Conservation (phyloP, 768 basidiomycete species). For the Dioszegia crocea region DNA sequence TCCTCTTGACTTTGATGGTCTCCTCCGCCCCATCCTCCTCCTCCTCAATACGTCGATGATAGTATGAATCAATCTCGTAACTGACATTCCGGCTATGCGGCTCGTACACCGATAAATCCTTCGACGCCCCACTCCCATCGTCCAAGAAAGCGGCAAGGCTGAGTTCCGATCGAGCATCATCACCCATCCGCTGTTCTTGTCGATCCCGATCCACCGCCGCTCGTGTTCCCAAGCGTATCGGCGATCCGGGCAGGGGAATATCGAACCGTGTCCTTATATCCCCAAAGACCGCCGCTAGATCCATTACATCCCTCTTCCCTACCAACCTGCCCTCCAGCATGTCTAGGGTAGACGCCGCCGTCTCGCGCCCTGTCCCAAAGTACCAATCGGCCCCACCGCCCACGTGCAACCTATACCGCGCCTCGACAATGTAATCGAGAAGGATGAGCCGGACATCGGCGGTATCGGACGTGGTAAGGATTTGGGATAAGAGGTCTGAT, state of each 20-base stretch:
- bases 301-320: slow-evolving; percentile 29
- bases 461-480: slow-evolving; percentile 20
- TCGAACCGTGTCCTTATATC: slow-evolving; percentile 18
- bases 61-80: slow-evolving; percentile 6
- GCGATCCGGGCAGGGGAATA: slow-evolving; percentile 8
- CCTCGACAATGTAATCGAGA: slow-evolving; percentile 19
- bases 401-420: slow-evolving; percentile 13
- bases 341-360: slow-evolving; percentile 7
- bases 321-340: slow-evolving; percentile 20
- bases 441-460: slow-evolving; percentile 19
- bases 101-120: not conserved
- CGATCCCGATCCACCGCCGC: too few species aligned
- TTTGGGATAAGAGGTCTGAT: slow-evolving; percentile 16
- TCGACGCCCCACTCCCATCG: not conserved
- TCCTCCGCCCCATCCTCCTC: not conserved
- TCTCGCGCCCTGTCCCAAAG: slow-evolving; percentile 21
- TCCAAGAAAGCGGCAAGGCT: not conserved
- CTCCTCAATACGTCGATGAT: slow-evolving; percentile 1
- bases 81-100: not conserved
- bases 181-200: too few species aligned
- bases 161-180: too few species aligned
- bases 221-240: not conserved
- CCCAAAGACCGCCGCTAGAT: slow-evolving; percentile 15
- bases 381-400: slow-evolving; percentile 22
- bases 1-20: not conserved